Conservation (phyloP, 2,329 filamentous ascomycete species). For the Akanthomyces muscarius region DNA sequence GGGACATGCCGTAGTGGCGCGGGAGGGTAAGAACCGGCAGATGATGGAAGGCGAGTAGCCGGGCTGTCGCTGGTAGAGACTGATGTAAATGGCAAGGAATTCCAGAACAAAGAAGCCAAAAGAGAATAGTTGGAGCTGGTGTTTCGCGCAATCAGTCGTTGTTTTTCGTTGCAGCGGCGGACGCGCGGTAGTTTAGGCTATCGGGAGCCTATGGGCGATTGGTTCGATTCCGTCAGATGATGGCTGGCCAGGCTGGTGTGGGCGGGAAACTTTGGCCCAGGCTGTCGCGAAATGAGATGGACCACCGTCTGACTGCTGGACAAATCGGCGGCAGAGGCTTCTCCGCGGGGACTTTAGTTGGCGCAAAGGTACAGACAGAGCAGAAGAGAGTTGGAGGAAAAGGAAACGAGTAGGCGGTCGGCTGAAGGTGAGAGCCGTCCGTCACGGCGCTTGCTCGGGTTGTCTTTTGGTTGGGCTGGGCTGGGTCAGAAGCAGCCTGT, state of each 20-base stretch:
- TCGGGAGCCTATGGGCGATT: not conserved
- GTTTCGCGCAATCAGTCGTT: not conserved
- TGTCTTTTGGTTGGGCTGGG: slow-evolving; percentile 7
- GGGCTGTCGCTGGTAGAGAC: not conserved
- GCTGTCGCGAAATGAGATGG: not conserved
- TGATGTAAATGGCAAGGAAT: not conserved
- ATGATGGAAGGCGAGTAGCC: not conserved
- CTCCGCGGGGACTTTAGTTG: not conserved
- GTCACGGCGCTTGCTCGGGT: slow-evolving; percentile 2
- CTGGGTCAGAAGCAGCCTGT: slow-evolving; percentile 7
- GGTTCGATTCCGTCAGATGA: slow-evolving; percentile 14
- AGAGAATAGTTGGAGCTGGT: not conserved
- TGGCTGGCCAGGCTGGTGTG: not conserved
- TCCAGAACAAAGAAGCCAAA: not conserved
- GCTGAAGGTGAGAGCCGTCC: not conserved
- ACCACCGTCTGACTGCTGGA: not conserved
- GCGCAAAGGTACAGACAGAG: not conserved
- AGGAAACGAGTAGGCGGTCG: not conserved
- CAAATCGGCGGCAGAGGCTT: not conserved
- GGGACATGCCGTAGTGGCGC: slow-evolving; percentile 10
- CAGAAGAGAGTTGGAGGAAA: not conserved
- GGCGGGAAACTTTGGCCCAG: not conserved
- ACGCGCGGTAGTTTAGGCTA: not conserved
- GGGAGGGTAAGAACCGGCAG: not conserved
- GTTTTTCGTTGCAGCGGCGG: not conserved